These are phyloP conservation scores for Scheffersomyces quercinus DNA, from an alignment of 1,139 yeast species.

Conservation along the genomic window DNA sequence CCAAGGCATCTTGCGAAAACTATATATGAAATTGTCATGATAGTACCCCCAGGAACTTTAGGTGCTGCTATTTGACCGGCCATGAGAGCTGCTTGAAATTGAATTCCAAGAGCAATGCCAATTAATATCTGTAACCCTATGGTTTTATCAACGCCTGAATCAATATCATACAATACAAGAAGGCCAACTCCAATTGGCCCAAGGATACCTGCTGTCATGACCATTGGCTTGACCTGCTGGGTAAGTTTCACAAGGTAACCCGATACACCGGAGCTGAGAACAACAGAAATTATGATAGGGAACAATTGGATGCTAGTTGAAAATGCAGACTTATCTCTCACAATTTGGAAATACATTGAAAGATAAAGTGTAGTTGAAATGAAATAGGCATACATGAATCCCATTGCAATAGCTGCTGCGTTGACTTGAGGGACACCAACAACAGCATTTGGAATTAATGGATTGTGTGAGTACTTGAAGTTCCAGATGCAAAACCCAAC, in stretches of 20 bases:
- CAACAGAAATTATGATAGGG: not conserved
- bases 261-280: not conserved
- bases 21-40: not conserved
- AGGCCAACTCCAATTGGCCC: constrained; percentile 55
- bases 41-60: constrained; percentile 17
- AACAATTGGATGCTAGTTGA: not conserved
- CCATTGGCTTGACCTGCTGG: not conserved
- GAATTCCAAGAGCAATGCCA: constrained; percentile 55
- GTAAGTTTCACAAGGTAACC: not conserved
- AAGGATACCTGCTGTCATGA: constrained; percentile 16
- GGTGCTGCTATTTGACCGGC: constrained; percentile 52
- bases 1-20: not conserved
- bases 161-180: constrained; percentile 34
- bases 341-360: not conserved
- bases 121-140: constrained; percentile 54
- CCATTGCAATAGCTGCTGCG: constrained; percentile 35
- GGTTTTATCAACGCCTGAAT: constrained; percentile 32
- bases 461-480: constrained; percentile 24
- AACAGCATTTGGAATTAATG: constrained; percentile 29
- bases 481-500: constrained; percentile 28
- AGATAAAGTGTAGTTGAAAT: not conserved
- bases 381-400: constrained; percentile 17
- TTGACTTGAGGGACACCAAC: constrained; percentile 27
- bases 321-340: not conserved
- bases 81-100: constrained; percentile 50